Conservation (phyloP, 2,329 filamentous ascomycete genomes). For the Cladosporium austrohemisphaericum region DNA sequence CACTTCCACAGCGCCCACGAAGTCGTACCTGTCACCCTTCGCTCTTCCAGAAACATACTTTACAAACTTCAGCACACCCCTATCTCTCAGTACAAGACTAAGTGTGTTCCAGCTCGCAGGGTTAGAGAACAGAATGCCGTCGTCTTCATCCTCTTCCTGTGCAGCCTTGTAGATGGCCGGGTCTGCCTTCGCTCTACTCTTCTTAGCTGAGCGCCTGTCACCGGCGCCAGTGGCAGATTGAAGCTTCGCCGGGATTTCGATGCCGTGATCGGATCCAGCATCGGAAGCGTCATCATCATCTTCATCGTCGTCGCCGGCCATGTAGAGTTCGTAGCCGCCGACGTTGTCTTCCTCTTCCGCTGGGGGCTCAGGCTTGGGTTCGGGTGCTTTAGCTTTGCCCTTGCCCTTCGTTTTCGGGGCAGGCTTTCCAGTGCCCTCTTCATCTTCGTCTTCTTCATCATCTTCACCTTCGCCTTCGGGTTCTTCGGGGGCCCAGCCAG, state of each 20-base stretch:
- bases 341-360: conserved; percentile 57
- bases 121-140: conserved; percentile 66
- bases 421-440: conserved; percentile 31
- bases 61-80: conserved; percentile 83
- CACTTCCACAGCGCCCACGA: conserved; percentile 75
- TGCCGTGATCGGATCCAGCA: conserved; percentile 36
- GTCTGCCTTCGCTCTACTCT: conserved; percentile 47
- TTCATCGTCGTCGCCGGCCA: conserved; percentile 70
- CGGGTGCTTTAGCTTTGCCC: conserved; percentile 25
- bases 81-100: conserved; percentile 83
- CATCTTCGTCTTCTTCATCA: conserved; percentile 30
- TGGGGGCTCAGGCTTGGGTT: conserved; percentile 25
- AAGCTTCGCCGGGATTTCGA: conserved; percentile 30
- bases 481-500: conserved; percentile 75
- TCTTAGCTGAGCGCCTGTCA: conserved; percentile 38
- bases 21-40: conserved; percentile 87
- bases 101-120: conserved; percentile 82
- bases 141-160: conserved; percentile 63
- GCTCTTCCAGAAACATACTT: conserved; percentile 88
- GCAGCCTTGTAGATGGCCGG: conserved; percentile 83
- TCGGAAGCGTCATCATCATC: conserved; percentile 44
- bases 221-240: conserved; percentile 44
- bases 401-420: conserved; percentile 24
- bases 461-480: conserved; percentile 41
- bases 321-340: conserved; percentile 84